phyloP scores from a whole-genome alignment of 345 rosid species.

The Ceriops zippeliana region DNA sequence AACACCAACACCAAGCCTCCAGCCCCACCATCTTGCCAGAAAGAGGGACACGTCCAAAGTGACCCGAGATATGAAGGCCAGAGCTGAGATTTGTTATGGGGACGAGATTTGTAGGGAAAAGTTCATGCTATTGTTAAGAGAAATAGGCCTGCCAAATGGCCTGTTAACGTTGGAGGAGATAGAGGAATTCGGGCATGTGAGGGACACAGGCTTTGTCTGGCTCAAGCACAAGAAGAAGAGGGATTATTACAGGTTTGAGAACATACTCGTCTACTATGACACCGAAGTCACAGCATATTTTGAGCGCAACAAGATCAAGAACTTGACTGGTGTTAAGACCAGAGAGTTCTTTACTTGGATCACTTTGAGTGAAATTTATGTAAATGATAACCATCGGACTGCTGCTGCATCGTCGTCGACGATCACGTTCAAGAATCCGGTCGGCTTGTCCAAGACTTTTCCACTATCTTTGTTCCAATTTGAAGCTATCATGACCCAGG shows the following conservation, averaged over 20 bases:
- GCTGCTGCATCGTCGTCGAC: conserved; percentile 2
- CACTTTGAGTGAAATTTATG: conserved; percentile 19
- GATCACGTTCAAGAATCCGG: conserved; percentile 25
- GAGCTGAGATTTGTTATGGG: conserved; percentile 25
- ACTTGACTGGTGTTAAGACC: conserved; percentile 32
- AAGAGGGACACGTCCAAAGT: neutral
- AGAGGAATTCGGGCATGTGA: conserved; percentile 24
- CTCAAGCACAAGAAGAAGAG: conserved; percentile 22
- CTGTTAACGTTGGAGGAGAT: conserved; percentile 19
- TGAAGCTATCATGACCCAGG: conserved; percentile 1
- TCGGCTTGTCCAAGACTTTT: conserved; percentile 25
- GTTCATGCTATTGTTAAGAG: conserved; percentile 12
- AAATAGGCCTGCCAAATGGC: conserved; percentile 22
- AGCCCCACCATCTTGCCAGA: conserved; percentile 1
- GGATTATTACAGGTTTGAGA: conserved; percentile 19
- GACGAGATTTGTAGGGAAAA: conserved; percentile 24
- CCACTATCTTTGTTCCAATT: conserved; percentile 18
- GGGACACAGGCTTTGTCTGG: conserved; percentile 28
- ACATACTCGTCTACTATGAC: conserved; percentile 11
- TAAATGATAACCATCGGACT: neutral
- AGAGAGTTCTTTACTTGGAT: conserved; percentile 32
- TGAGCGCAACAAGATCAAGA: conserved; percentile 27
- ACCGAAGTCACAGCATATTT: conserved; percentile 22
- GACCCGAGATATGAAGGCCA: conserved; percentile 15
- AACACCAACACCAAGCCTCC: conserved; percentile 1